Evolutionary conservation across 2,329 filamentous ascomycete genomes (phyloP).

Genomic region (Ascochyta clinopodiicola): DNA sequence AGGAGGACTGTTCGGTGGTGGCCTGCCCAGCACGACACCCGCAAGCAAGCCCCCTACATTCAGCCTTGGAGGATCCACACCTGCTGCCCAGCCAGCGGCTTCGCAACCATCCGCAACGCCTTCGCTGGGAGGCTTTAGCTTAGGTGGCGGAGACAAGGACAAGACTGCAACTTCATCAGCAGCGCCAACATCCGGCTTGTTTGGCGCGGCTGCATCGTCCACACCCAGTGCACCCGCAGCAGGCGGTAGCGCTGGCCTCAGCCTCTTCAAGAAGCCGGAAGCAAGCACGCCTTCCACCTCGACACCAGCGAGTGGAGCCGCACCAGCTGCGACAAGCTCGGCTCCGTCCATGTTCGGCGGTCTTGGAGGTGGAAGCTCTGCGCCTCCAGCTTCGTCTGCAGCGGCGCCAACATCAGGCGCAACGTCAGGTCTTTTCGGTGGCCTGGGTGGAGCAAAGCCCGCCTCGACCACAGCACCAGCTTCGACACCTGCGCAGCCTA

Average conservation of each 20-base stretch:
- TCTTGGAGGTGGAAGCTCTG: constrained; percentile 26
- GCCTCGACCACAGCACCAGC: constrained; percentile 27
- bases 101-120: constrained; percentile 32
- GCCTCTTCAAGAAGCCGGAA: constrained; percentile 22
- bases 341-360: constrained; percentile 29
- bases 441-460: constrained; percentile 18
- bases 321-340: constrained; percentile 28
- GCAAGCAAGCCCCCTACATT: constrained; percentile 39
- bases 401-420: constrained; percentile 21
- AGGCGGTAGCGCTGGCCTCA: constrained; percentile 24
- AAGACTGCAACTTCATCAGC: constrained; percentile 32
- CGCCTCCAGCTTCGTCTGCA: constrained; percentile 26
- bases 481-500: constrained; percentile 25
- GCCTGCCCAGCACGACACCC: constrained; percentile 39
- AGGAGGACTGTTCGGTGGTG: constrained; percentile 33
- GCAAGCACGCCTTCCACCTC: constrained; percentile 25
- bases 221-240: constrained; percentile 19
- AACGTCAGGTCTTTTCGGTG: constrained; percentile 28
- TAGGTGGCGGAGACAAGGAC: constrained; percentile 30
- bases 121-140: constrained; percentile 16
- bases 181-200: constrained; percentile 28
- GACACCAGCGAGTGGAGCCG: constrained; percentile 27
- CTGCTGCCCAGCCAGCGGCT: constrained; percentile 32
- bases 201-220: constrained; percentile 23
- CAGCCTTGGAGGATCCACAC: constrained; percentile 32